These are phyloP conservation scores for Flaveria linearis DNA, from an alignment of 129 eudicot genomes.

Conservation along the genomic window DNA sequence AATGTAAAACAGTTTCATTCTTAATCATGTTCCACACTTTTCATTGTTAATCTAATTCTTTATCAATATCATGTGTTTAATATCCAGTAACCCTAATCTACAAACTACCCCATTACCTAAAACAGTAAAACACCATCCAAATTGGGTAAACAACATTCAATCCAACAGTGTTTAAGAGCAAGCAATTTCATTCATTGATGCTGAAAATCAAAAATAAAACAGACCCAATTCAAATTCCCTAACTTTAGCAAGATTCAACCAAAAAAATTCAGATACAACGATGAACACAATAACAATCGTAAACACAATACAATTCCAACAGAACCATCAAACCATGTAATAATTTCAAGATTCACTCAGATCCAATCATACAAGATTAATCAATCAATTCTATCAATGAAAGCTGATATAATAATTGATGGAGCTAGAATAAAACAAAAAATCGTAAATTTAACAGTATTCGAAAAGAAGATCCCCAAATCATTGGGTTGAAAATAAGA, in stretches of 20 bases:
- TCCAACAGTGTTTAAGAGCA: not conserved
- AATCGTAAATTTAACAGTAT: not conserved
- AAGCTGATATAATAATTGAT: no score
- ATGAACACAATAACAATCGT: not conserved
- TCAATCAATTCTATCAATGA: not conserved
- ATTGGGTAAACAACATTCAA: not conserved
- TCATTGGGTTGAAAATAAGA: not conserved
- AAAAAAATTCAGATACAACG: not conserved
- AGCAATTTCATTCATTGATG: not conserved
- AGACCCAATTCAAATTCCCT: not conserved
- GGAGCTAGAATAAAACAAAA: not conserved
- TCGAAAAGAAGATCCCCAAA: conserved; percentile 1
- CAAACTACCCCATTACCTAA: not conserved
- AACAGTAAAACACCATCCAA: not conserved
- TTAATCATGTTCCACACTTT: no score
- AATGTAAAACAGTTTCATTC: no score
- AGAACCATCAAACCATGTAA: not conserved
- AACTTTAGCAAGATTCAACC: not conserved
- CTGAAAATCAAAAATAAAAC: not conserved
- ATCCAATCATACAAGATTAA: conserved; percentile 20
- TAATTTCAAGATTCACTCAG: conserved; percentile 15
- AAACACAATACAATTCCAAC: not conserved
- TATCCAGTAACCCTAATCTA: not conserved
- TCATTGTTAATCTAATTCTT: not conserved
- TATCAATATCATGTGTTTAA: no score